These are phyloP conservation scores for Draba incana DNA, from an alignment of 345 rosid genomes.

Conservation along the genomic window DNA sequence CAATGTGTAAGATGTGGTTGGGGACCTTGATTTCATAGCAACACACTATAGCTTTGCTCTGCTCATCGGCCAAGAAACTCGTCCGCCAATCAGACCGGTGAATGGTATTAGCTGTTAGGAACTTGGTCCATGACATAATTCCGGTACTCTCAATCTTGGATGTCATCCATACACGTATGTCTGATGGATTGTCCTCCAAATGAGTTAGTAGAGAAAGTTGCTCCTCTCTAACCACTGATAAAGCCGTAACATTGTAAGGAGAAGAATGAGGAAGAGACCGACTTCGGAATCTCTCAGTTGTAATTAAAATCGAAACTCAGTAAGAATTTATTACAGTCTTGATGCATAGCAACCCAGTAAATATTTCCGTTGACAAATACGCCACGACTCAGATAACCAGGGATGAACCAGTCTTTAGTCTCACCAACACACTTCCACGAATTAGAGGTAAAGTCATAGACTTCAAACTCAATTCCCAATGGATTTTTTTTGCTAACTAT, in stretches of 20 bases:
- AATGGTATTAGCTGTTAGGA: background rate
- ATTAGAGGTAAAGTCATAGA: no score
- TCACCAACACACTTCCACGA: no score
- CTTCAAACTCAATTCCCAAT: no score
- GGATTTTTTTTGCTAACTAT: no score
- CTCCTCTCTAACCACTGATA: constrained; percentile 28
- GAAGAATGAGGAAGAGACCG: background rate
- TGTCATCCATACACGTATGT: background rate
- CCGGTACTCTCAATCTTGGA: constrained; percentile 9
- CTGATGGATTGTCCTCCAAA: no score
- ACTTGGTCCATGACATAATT: constrained; percentile 14
- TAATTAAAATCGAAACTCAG: background rate
- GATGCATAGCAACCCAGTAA: background rate
- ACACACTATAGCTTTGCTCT: background rate
- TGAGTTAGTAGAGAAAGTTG: background rate
- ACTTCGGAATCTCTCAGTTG: background rate
- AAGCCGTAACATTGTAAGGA: background rate
- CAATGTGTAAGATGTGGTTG: background rate
- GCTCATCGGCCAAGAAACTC: no score
- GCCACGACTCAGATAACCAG: no score
- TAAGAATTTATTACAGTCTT: background rate
- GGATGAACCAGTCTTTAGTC: no score
- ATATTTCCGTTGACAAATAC: background rate
- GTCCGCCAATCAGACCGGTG: no score
- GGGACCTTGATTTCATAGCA: background rate